Evolutionary conservation across 148 eudicot species (phyloP).

Genomic region (Dysphania ambrosioides): DNA sequence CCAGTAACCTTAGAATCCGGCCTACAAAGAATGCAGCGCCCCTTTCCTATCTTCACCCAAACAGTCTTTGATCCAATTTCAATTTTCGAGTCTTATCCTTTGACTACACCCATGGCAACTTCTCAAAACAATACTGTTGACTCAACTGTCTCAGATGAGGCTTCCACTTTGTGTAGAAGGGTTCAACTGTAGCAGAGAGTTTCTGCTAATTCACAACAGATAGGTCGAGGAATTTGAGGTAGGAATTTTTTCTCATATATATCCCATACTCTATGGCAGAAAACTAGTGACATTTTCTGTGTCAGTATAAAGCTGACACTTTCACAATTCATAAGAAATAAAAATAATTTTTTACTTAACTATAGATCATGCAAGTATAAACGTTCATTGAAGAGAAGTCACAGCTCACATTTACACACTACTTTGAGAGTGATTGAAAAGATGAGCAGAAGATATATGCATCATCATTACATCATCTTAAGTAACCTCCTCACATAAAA

Average conservation of each 20-base stretch:
- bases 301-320: background rate
- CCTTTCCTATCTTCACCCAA: constrained; percentile 1
- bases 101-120: background rate
- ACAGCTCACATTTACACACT: background rate
- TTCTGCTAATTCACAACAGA: background rate
- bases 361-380: background rate
- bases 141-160: too few relatives aligned
- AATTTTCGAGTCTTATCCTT: background rate
- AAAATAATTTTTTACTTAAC: background rate
- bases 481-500: too few relatives aligned
- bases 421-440: background rate
- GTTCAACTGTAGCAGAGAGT: background rate
- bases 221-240: background rate
- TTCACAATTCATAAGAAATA: background rate
- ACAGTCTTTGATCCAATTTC: background rate
- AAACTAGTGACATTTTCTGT: background rate
- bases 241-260: background rate
- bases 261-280: background rate
- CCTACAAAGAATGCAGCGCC: background rate
- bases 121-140: background rate
- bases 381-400: background rate
- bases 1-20: background rate
- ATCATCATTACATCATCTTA: background rate
- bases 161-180: background rate
- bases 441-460: background rate